phyloP scores from a whole-genome alignment of 176 grass and related monocot species.

The Raddia distichophylla region DNA sequence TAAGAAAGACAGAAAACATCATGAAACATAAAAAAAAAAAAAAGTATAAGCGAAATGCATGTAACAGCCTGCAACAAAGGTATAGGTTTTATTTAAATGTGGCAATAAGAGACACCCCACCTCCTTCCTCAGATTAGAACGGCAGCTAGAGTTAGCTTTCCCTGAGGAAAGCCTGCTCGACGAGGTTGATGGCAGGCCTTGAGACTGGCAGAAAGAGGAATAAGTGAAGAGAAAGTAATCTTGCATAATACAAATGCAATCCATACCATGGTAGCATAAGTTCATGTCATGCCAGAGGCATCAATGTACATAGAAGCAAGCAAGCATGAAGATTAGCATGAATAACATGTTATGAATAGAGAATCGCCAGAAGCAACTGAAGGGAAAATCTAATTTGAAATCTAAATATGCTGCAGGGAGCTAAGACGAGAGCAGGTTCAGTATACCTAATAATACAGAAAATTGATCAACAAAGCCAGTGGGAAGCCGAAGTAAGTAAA shows the following conservation, averaged over 20 bases:
- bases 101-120: slow-evolving; percentile 43
- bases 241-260: neutral
- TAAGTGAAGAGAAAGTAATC: slow-evolving; percentile 6
- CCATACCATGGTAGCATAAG: slow-evolving; percentile 8
- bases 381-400: slow-evolving; percentile 23
- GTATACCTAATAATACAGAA: neutral
- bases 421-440: neutral
- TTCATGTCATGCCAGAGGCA: slow-evolving; percentile 21
- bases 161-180: slow-evolving; percentile 47
- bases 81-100: slow-evolving; percentile 17
- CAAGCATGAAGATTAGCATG: neutral
- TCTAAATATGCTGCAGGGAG: neutral
- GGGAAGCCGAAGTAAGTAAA: neutral
- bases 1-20: neutral
- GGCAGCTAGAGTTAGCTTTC: slow-evolving; percentile 48
- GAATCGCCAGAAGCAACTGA: neutral
- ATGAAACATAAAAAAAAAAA: neutral
- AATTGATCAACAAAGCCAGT: neutral
- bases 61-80: neutral
- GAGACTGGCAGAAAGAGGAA: slow-evolving; percentile 40
- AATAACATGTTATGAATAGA: slow-evolving; percentile 30
- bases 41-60: neutral
- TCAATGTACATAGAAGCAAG: slow-evolving; percentile 1
- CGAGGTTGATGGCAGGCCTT: slow-evolving; percentile 40
- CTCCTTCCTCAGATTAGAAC: slow-evolving; percentile 51